Evolutionary conservation across 257 asterid genomes (phyloP).

Genomic region (Nicotiana sylvestris): DNA sequence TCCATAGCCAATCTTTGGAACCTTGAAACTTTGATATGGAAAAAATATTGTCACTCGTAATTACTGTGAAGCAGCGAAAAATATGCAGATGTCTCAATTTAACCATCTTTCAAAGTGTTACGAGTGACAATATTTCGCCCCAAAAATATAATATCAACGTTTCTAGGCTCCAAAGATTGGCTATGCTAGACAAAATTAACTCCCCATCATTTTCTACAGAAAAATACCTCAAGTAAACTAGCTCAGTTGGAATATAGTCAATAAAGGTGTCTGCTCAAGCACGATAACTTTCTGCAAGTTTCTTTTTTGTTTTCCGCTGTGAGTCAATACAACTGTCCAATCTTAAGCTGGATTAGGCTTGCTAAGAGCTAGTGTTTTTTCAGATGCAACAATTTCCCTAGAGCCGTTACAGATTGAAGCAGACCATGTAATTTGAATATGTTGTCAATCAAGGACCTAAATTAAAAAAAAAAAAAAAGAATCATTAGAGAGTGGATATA

Average conservation of each 20-base stretch:
- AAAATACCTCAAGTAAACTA: not conserved
- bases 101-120: not conserved
- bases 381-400: slow-evolving; percentile 34
- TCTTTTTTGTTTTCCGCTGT: slow-evolving; percentile 47
- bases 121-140: not conserved
- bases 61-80: not conserved
- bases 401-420: not conserved
- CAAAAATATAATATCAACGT: not conserved
- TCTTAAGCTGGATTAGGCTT: slow-evolving; percentile 35
- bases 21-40: not conserved
- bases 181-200: not conserved
- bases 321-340: slow-evolving; percentile 68
- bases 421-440: not conserved
- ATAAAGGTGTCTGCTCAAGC: not conserved
- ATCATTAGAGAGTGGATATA: not conserved
- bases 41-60: not conserved
- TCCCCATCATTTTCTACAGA: not conserved
- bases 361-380: slow-evolving; percentile 14
- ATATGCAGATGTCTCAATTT: not conserved
- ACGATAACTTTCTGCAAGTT: slow-evolving; percentile 4
- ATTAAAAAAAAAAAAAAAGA: not conserved
- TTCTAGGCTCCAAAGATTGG: not conserved
- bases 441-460: not conserved
- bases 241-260: not conserved
- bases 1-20: not conserved